Evolutionary conservation across 2,329 filamentous ascomycete genomes (phyloP).

Genomic region (Fusarium penzigii): DNA sequence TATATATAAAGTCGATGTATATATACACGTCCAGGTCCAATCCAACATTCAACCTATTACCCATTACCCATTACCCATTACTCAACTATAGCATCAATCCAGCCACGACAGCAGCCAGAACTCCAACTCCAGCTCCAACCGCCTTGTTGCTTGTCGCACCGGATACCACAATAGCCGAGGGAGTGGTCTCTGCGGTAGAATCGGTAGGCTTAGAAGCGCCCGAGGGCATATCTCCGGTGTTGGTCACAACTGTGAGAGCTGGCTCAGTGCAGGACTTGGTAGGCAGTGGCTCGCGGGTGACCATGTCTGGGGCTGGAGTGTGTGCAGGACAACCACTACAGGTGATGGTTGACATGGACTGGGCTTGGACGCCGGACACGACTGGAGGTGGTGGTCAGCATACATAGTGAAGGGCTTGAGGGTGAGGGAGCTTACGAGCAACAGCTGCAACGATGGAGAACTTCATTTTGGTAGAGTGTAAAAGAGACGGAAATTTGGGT

Average conservation of each 20-base stretch:
- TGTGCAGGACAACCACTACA: conserved; percentile 13
- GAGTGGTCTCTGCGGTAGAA: conserved; percentile 7
- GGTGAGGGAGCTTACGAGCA: conserved; percentile 6
- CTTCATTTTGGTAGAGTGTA: conserved; percentile 17
- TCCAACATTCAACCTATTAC: no score
- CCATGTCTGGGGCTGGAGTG: conserved; percentile 10
- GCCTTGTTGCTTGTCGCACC: conserved; percentile 12
- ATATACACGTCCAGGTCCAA: no score
- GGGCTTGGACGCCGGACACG: conserved; percentile 14
- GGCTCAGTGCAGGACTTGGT: conserved; percentile 12
- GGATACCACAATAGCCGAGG: conserved; percentile 4
- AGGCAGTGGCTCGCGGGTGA: conserved; percentile 15
- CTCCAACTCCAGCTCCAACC: conserved; percentile 1
- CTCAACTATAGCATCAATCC: conserved; percentile 8
- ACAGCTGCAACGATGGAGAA: conserved; percentile 9
- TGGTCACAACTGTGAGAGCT: conserved; percentile 10
- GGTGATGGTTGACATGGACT: conserved; percentile 16
- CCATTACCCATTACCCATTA: no score
- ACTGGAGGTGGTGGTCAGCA: conserved; percentile 2
- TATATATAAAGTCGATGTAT: no score
- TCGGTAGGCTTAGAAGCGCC: conserved; percentile 8
- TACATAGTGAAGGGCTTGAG: fast-evolving
- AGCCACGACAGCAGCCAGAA: not conserved
- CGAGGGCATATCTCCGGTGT: not conserved
- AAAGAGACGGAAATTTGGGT: not conserved